Conservation (phyloP, 1,284 basidiomycete species). For the Cryptococcus maquisensis region DNA sequence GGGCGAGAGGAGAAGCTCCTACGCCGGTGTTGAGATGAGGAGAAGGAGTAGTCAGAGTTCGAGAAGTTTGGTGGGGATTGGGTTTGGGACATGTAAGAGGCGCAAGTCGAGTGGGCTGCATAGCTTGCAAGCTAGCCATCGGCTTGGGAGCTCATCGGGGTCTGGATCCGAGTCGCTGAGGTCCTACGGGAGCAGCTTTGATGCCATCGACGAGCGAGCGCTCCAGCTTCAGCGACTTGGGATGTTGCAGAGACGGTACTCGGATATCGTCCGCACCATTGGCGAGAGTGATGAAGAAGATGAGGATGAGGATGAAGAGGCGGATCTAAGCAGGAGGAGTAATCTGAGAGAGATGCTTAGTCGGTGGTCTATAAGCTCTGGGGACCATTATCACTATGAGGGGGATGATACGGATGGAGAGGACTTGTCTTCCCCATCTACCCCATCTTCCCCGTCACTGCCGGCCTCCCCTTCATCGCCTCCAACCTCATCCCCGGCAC, state of each 20-base stretch:
- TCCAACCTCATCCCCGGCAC: slow-evolving; percentile 8
- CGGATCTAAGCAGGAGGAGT: slow-evolving; percentile 2
- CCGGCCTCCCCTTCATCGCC: slow-evolving; percentile 29
- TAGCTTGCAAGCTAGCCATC: too few species aligned
- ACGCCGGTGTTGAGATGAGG: too few species aligned
- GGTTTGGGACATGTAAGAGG: too few species aligned
- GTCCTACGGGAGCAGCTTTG: too few species aligned
- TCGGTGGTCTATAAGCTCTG: slow-evolving; percentile 11
- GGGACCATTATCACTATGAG: slow-evolving; percentile 10
- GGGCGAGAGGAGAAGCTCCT: too few species aligned
- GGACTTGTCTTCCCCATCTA: slow-evolving; percentile 25
- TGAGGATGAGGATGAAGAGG: slow-evolving; percentile 16
- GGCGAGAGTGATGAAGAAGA: slow-evolving; percentile 12
- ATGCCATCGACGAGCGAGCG: too few species aligned
- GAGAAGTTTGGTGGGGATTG: too few species aligned
- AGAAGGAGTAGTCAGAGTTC: too few species aligned
- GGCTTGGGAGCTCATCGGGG: too few species aligned
- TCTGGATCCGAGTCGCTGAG: too few species aligned
- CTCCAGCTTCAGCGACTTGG: slow-evolving; percentile 6
- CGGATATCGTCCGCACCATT: slow-evolving; percentile 30
- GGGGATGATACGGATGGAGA: slow-evolving; percentile 27
- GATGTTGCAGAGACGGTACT: slow-evolving; percentile 25
- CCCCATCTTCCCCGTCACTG: slow-evolving; percentile 23
- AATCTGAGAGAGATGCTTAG: not conserved
- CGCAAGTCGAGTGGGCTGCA: too few species aligned